A percentile compares a stretch with the other conserved stretches of the same genome.
Evolutionary conservation across 192 early-diverging fungal species (phyloP).

Genomic region (Linnemannia zychae): DNA sequence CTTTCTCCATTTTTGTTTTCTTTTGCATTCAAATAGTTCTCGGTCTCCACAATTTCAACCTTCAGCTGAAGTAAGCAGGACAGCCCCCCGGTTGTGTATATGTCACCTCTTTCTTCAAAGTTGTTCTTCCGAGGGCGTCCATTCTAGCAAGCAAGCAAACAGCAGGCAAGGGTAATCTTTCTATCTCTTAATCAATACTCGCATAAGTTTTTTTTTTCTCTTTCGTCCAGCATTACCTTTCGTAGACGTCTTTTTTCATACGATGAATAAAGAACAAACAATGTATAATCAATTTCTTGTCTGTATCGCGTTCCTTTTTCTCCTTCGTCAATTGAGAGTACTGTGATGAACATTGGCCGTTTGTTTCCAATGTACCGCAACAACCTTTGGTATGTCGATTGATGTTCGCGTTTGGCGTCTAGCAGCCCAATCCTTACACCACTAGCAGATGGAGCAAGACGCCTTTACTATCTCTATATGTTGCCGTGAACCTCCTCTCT

Average conservation of each 20-base stretch:
- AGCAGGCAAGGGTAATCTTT: conserved; percentile 1
- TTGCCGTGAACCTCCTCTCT: too few species aligned
- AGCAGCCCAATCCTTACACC: too few species aligned
- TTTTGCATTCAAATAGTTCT: not conserved
- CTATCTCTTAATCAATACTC: not conserved
- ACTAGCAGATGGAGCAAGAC: too few species aligned
- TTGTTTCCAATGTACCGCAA: too few species aligned
- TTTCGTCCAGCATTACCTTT: not conserved
- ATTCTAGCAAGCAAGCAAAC: not conserved
- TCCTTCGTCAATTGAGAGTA: too few species aligned
- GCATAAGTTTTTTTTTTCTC: not conserved
- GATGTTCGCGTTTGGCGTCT: too few species aligned
- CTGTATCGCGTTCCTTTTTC: too few species aligned
- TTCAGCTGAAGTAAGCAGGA: conserved; percentile 5
- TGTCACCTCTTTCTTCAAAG: not conserved
- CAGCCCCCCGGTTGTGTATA: too few species aligned
- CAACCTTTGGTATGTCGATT: too few species aligned
- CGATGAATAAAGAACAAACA: not conserved
- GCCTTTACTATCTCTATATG: too few species aligned
- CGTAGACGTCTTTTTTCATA: not conserved
- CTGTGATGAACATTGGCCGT: too few species aligned
- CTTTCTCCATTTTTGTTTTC: not conserved
- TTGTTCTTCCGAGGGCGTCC: not conserved
- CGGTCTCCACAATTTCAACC: conserved; percentile 14
- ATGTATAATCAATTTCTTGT: too few species aligned